phyloP scores from a whole-genome alignment of 2,329 filamentous ascomycete species.

The Meredithiella fracta region DNA sequence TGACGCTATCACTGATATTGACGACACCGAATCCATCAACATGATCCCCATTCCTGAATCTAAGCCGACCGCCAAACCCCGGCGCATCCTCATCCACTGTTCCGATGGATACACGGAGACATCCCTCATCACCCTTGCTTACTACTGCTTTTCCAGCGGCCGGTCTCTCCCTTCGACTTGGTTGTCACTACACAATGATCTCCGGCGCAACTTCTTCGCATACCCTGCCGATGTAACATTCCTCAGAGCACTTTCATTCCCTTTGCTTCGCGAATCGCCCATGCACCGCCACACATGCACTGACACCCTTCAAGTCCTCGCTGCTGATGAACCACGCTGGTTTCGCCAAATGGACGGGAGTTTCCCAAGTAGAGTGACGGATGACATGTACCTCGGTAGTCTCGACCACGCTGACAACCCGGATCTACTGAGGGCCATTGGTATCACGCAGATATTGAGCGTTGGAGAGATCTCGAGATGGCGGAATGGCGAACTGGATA shows the following conservation, averaged over 20 bases:
- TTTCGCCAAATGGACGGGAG: slow-evolving; percentile 73
- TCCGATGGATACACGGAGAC: slow-evolving; percentile 93
- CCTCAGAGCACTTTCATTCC: slow-evolving; percentile 58
- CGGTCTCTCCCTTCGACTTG: slow-evolving; percentile 69
- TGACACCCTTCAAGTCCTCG: slow-evolving; percentile 17
- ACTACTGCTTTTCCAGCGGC: slow-evolving; percentile 83
- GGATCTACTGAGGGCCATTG: slow-evolving; percentile 58
- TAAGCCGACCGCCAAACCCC: slow-evolving; percentile 26
- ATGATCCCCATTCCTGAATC: slow-evolving; percentile 15
- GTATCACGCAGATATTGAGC: slow-evolving; percentile 75
- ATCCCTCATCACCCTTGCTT: slow-evolving; percentile 73
- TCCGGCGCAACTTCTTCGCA: slow-evolving; percentile 85
- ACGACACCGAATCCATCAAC: slow-evolving; percentile 27
- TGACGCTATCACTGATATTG: slow-evolving; percentile 16
- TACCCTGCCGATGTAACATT: slow-evolving; percentile 81
- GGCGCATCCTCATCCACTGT: slow-evolving; percentile 78
- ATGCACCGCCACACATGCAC: slow-evolving; percentile 19
- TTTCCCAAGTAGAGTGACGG: slow-evolving; percentile 70
- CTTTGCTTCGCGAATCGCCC: slow-evolving; percentile 58
- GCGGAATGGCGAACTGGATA: slow-evolving; percentile 51
- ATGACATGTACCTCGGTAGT: slow-evolving; percentile 95
- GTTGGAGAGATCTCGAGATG: slow-evolving; percentile 81
- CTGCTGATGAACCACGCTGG: slow-evolving; percentile 57
- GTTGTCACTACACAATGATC: slow-evolving; percentile 66
- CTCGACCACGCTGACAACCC: slow-evolving; percentile 88